These are phyloP conservation scores for Acacia concinna DNA, from an alignment of 331 rosid species.

Conservation along the genomic window DNA sequence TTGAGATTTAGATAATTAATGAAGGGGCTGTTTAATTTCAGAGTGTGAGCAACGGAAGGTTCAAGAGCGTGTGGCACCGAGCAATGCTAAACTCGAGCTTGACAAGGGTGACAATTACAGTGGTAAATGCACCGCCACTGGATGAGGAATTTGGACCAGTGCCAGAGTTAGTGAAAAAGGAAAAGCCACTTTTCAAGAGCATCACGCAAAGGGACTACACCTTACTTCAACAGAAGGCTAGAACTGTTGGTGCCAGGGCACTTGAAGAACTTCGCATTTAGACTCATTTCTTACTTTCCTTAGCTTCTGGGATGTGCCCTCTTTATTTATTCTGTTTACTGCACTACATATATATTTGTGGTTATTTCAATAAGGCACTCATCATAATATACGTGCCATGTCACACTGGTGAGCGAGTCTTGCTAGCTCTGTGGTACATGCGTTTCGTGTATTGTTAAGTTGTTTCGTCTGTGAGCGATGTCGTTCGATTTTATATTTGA, in stretches of 20 bases:
- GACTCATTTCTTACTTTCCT: too few relatives aligned
- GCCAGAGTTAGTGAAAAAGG: constrained; percentile 30
- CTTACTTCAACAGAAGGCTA: constrained; percentile 26
- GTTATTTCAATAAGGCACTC: too few relatives aligned
- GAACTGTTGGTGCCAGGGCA: background rate
- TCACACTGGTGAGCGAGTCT: too few relatives aligned
- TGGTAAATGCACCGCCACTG: constrained; percentile 36
- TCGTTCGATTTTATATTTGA: too few relatives aligned
- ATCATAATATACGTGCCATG: too few relatives aligned
- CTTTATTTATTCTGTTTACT: too few relatives aligned
- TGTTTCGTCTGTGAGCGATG: too few relatives aligned
- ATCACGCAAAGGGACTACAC: background rate
- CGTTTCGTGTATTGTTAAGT: too few relatives aligned
- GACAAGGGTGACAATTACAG: constrained; percentile 36
- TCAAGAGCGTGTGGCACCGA: constrained; percentile 59
- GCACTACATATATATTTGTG: too few relatives aligned
- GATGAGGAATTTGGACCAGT: constrained; percentile 42
- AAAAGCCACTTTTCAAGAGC: background rate
- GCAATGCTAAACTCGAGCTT: constrained; percentile 36
- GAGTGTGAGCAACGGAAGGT: constrained; percentile 67
- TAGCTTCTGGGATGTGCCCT: too few relatives aligned
- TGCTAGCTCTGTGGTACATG: too few relatives aligned
- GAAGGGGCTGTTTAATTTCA: background rate
- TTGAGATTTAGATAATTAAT: background rate
- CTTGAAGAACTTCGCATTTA: too few relatives aligned